Evolutionary conservation across 1,284 basidiomycete genomes (phyloP).

Genomic region (Cryptococcus hybrid): DNA sequence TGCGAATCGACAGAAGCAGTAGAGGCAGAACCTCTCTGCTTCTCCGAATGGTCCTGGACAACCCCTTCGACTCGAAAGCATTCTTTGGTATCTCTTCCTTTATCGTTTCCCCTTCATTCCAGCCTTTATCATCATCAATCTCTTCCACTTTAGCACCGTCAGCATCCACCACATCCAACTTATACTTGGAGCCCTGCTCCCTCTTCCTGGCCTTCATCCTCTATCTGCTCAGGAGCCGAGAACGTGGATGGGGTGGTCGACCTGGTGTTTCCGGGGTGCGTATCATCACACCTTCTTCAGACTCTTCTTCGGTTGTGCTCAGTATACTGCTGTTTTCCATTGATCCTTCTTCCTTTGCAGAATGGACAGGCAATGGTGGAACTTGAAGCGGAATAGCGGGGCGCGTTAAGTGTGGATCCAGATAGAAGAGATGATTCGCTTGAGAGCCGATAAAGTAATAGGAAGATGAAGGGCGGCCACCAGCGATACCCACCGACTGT

Average conservation of each 20-base stretch:
- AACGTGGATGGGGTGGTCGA: too few species aligned
- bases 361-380: slow-evolving; percentile 49
- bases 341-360: slow-evolving; percentile 12
- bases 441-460: slow-evolving; percentile 97
- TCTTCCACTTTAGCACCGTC: slow-evolving; percentile 24
- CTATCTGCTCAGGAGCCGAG: too few species aligned
- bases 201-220: too few species aligned
- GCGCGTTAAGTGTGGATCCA: slow-evolving; percentile 91
- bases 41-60: too few species aligned
- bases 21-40: neutral
- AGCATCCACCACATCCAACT: slow-evolving; percentile 35
- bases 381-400: slow-evolving; percentile 72
- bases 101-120: too few species aligned
- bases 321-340: slow-evolving; percentile 4
- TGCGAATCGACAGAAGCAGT: neutral
- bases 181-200: slow-evolving; percentile 3
- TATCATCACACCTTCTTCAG: slow-evolving; percentile 16
- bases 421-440: slow-evolving; percentile 85
- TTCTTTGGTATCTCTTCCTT: too few species aligned
- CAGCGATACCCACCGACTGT: slow-evolving; percentile 93
- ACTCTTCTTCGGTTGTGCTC: neutral
- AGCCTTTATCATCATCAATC: neutral
- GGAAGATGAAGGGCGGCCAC: slow-evolving; percentile 89
- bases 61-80: too few species aligned
- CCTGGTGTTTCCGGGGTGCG: slow-evolving; percentile 2